Evolutionary conservation across 2,329 filamentous ascomycete genomes (phyloP).

Genomic region (Exophiala sp.): DNA sequence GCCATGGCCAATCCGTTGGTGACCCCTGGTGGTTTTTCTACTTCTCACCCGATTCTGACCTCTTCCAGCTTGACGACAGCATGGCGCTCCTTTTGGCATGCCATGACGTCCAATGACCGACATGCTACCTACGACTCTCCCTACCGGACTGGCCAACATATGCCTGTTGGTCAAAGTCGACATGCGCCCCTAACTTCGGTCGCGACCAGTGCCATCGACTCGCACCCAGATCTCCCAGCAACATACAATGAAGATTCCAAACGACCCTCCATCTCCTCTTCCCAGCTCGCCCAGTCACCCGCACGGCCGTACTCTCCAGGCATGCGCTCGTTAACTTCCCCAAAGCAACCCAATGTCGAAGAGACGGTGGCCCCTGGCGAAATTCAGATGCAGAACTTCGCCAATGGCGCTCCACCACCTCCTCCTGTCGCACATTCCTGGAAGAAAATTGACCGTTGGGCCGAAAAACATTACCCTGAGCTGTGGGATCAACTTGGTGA

Average conservation of each 20-base stretch:
- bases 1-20: constrained; percentile 28
- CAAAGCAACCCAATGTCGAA: constrained; percentile 22
- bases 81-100: constrained; percentile 92
- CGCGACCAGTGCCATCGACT: constrained; percentile 78
- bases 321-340: constrained; percentile 60
- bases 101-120: constrained; percentile 72
- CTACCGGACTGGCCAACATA: constrained; percentile 82
- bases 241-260: constrained; percentile 71
- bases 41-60: constrained; percentile 10
- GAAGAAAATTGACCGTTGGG: constrained; percentile 89
- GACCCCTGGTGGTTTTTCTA: neutral
- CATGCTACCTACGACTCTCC: constrained; percentile 90
- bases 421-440: constrained; percentile 86
- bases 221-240: constrained; percentile 72
- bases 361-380: constrained; percentile 60
- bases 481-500: constrained; percentile 89
- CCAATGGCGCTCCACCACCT: constrained; percentile 81
- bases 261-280: constrained; percentile 47
- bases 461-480: constrained; percentile 91
- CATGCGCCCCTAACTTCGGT: constrained; percentile 80
- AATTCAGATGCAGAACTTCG: constrained; percentile 94
- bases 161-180: constrained; percentile 76
- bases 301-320: constrained; percentile 80
- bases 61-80: constrained; percentile 36
- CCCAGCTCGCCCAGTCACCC: constrained; percentile 52